phyloP scores from a whole-genome alignment of 2,329 filamentous ascomycete species.

The Xenosphaeropsis pyriputrescens region DNA sequence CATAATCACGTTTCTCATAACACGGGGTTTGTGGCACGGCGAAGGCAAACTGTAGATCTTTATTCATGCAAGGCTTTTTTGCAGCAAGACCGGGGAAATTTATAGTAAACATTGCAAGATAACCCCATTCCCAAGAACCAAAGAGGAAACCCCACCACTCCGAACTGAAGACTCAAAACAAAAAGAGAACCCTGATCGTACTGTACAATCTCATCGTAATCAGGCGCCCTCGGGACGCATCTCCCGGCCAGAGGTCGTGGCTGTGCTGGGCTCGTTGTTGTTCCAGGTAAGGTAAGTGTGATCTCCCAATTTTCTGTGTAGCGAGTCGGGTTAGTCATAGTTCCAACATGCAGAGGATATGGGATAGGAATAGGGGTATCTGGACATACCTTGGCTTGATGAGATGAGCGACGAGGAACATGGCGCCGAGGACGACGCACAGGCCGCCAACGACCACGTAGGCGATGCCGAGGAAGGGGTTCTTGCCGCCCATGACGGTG shows the following conservation, averaged over 20 bases:
- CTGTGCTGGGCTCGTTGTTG: conserved; percentile 45
- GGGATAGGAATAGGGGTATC: background rate
- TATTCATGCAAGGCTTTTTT: too few species aligned
- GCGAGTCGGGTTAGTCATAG: conserved; percentile 2
- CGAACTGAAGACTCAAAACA: background rate
- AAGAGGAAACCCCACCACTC: conserved; percentile 1
- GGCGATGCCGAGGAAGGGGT: conserved; percentile 90
- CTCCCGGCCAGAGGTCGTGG: conserved; percentile 40
- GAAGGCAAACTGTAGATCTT: too few species aligned
- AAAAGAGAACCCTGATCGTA: conserved; percentile 2
- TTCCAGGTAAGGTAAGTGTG: conserved; percentile 98
- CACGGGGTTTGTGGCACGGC: too few species aligned
- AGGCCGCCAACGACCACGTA: conserved; percentile 90
- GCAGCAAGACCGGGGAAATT: background rate
- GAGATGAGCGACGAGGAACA: conserved; percentile 85
- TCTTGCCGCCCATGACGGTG: conserved; percentile 87
- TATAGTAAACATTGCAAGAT: background rate
- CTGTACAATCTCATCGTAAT: conserved; percentile 1
- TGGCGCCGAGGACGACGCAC: conserved; percentile 72
- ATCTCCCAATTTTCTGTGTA: conserved; percentile 77
- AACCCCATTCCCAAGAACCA: background rate
- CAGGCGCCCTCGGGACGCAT: conserved; percentile 3
- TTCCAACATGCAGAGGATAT: conserved; percentile 1
- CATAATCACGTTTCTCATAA: too few species aligned
- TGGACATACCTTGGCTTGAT: conserved; percentile 67